phyloP scores from a whole-genome alignment of 768 basidiomycete species.

The Crassisporium funariophilum region DNA sequence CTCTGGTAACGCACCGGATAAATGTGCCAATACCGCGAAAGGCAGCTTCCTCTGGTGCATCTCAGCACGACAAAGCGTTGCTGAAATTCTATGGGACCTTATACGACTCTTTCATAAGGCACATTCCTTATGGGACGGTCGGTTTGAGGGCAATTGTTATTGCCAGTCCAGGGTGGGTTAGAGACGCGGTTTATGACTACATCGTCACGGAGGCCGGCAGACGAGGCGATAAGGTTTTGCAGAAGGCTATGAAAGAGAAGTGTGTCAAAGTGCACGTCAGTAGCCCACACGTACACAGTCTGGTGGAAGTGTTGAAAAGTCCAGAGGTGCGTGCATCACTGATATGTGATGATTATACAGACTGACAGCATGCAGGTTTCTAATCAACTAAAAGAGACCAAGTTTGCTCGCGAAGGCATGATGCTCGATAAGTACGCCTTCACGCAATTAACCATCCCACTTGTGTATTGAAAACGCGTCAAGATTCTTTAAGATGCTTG shows the following conservation, averaged over 20 bases:
- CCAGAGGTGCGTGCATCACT: slow-evolving; percentile 71
- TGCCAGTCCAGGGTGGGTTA: slow-evolving; percentile 95
- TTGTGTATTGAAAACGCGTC: no score
- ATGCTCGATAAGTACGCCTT: slow-evolving; percentile 77
- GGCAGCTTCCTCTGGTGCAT: slow-evolving; percentile 74
- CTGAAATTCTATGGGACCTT: slow-evolving; percentile 80
- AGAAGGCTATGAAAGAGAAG: slow-evolving; percentile 77
- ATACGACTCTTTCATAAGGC: slow-evolving; percentile 84
- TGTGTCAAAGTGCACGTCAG: slow-evolving; percentile 89
- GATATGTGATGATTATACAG: background rate
- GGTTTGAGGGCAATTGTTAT: slow-evolving; percentile 89
- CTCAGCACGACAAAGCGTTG: slow-evolving; percentile 93
- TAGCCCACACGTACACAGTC: slow-evolving; percentile 93
- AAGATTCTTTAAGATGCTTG: slow-evolving; percentile 99
- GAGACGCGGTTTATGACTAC: slow-evolving; percentile 84
- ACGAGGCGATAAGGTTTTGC: slow-evolving; percentile 81
- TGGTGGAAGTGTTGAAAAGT: slow-evolving; percentile 92
- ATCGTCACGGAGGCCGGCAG: slow-evolving; percentile 79
- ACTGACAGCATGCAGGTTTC: slow-evolving; percentile 51
- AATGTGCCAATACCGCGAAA: slow-evolving; percentile 91
- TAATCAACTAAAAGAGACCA: slow-evolving; percentile 86
- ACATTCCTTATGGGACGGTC: slow-evolving; percentile 80
- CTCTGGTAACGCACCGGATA: slow-evolving; percentile 87
- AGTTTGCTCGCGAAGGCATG: slow-evolving; percentile 92
- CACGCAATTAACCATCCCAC: slow-evolving; percentile 1